phyloP scores from a whole-genome alignment of 257 asterid genomes.

The Gentiana dahurica region DNA sequence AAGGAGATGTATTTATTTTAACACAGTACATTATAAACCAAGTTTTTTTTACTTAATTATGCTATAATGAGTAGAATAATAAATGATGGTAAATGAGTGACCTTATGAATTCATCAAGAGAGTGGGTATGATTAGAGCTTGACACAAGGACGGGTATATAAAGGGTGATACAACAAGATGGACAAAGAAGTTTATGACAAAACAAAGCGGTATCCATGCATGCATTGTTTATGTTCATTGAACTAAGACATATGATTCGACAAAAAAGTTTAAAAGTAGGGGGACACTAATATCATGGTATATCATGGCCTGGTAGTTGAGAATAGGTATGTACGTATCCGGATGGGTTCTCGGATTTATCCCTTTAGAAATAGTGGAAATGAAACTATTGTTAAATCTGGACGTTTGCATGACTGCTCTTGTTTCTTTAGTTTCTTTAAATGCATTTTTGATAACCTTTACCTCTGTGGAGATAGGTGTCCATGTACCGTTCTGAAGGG shows the following conservation, averaged over 20 bases:
- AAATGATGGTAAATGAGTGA: too few relatives aligned
- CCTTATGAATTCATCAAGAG: too few relatives aligned
- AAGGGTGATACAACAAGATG: too few relatives aligned
- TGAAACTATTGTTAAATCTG: conserved; percentile 3
- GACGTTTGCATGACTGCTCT: background rate
- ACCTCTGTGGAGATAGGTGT: conserved; percentile 6
- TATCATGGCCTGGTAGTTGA: background rate
- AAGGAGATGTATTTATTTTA: too few relatives aligned
- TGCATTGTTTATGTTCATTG: background rate
- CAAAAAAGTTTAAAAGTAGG: background rate
- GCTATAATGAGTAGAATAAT: too few relatives aligned
- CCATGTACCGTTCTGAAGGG: too few relatives aligned
- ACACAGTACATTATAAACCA: too few relatives aligned
- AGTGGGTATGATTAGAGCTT: too few relatives aligned
- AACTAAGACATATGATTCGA: background rate
- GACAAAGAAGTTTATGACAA: too few relatives aligned
- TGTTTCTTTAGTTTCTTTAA: too few relatives aligned
- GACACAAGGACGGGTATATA: too few relatives aligned
- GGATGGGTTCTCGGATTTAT: conserved; percentile 4
- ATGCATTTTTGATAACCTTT: background rate
- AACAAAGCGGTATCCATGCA: background rate
- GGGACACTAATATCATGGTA: background rate
- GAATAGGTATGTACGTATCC: background rate
- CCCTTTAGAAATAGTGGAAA: background rate
- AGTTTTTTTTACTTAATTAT: too few relatives aligned